Evolutionary conservation across 106 monocot genomes (phyloP).

Genomic region (Platanthera zijinensis): DNA sequence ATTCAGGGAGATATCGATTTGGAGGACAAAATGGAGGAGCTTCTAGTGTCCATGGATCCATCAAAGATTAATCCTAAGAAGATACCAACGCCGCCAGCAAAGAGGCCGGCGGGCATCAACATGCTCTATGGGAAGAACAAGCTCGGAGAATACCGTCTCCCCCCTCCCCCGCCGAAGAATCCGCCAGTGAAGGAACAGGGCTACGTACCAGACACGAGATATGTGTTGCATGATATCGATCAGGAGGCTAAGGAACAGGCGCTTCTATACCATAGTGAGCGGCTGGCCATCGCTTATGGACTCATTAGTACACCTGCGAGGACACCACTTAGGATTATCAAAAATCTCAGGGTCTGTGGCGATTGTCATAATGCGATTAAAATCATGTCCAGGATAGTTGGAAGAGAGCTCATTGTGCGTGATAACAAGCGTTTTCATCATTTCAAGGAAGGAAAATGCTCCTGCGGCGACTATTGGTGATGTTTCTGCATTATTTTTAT

Average conservation of each 20-base stretch:
- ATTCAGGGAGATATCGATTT: constrained; percentile 77
- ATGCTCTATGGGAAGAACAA: constrained; percentile 90
- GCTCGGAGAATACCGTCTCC: constrained; percentile 51
- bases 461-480: constrained; percentile 90
- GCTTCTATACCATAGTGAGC: constrained; percentile 87
- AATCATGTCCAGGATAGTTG: constrained; percentile 96
- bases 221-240: constrained; percentile 95
- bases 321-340: constrained; percentile 81
- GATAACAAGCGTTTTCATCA: constrained; percentile 91
- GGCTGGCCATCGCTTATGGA: constrained; percentile 90
- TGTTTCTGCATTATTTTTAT: constrained; percentile 2
- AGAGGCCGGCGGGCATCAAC: constrained; percentile 50
- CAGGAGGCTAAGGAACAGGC: constrained; percentile 97
- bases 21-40: constrained; percentile 57
- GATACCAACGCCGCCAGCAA: constrained; percentile 44
- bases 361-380: constrained; percentile 97
- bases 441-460: constrained; percentile 93
- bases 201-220: constrained; percentile 90
- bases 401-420: constrained; percentile 83
- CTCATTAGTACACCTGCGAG: constrained; percentile 90
- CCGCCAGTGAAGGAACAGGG: constrained; percentile 64
- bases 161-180: constrained; percentile 45
- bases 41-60: constrained; percentile 48
- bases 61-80: constrained; percentile 38
- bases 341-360: constrained; percentile 79